phyloP scores from a whole-genome alignment of 192 early-diverging fungal genomes.

The Entomortierella lignicola region DNA sequence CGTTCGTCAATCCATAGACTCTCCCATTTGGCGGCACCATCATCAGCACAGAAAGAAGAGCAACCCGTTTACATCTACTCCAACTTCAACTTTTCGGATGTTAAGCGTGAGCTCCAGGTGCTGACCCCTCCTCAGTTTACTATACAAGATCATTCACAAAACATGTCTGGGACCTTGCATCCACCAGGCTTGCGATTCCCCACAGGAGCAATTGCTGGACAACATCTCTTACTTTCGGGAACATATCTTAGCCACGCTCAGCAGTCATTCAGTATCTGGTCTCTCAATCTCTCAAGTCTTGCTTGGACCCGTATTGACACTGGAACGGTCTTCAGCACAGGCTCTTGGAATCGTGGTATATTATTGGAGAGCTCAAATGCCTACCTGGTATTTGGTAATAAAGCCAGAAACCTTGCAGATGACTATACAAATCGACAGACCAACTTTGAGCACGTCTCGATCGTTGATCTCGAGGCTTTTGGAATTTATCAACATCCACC shows the following conservation, averaged over 20 bases:
- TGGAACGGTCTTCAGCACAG: slow-evolving; percentile 71
- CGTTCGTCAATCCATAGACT: slow-evolving; percentile 40
- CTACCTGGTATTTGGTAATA: slow-evolving; percentile 77
- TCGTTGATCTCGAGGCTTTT: slow-evolving; percentile 78
- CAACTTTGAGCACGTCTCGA: slow-evolving; percentile 76
- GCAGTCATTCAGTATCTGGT: slow-evolving; percentile 76
- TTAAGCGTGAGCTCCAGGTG: slow-evolving; percentile 75
- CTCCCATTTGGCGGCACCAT: slow-evolving; percentile 22
- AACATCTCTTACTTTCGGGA: slow-evolving; percentile 73
- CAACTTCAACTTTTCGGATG: slow-evolving; percentile 81
- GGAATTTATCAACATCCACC: slow-evolving; percentile 66
- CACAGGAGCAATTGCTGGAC: slow-evolving; percentile 71
- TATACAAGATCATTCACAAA: slow-evolving; percentile 70
- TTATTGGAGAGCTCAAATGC: slow-evolving; percentile 69
- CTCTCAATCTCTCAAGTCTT: slow-evolving; percentile 64
- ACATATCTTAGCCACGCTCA: slow-evolving; percentile 73
- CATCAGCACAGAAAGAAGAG: slow-evolving; percentile 31
- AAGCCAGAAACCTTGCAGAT: slow-evolving; percentile 68
- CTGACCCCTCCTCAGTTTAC: slow-evolving; percentile 66
- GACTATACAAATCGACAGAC: slow-evolving; percentile 82
- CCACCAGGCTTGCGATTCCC: slow-evolving; percentile 84
- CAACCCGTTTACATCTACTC: slow-evolving; percentile 73
- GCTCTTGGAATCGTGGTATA: slow-evolving; percentile 80
- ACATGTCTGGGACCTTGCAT: slow-evolving; percentile 69
- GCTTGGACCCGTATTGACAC: slow-evolving; percentile 73